A percentile compares a stretch with the other conserved stretches of the same genome.
phyloP scores from a whole-genome alignment of 2,329 filamentous ascomycete species.

The Alternaria panax region DNA sequence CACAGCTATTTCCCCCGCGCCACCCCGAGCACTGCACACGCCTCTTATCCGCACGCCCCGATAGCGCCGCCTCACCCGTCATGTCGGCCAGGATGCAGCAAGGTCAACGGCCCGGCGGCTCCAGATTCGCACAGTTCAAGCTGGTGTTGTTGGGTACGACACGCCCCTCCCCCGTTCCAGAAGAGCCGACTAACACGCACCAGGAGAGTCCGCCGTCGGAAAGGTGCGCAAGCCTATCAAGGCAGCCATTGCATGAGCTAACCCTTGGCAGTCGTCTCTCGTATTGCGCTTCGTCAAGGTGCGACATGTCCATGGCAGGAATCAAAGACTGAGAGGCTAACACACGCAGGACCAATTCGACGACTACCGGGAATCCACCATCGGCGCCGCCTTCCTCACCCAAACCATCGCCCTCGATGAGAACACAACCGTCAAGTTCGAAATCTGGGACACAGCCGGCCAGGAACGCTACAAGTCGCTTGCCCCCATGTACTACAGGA shows the following conservation, averaged over 20 bases:
- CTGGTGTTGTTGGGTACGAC: conserved; percentile 91
- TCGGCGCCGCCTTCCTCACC: conserved; percentile 97
- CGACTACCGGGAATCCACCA: conserved; percentile 95
- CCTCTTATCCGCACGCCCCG: conserved; percentile 16
- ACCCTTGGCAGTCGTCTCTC: conserved; percentile 80
- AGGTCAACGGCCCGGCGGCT: conserved; percentile 67
- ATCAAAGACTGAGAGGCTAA: background rate
- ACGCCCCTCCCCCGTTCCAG: background rate
- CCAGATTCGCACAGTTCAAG: conserved; percentile 98
- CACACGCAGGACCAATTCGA: conserved; percentile 90
- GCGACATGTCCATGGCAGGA: too few relatives aligned
- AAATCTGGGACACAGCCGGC: conserved; percentile 92
- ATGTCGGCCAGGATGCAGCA: conserved; percentile 90
- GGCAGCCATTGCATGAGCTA: conserved; percentile 39
- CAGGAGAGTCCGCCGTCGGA: conserved; percentile 98
- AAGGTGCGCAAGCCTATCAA: conserved; percentile 69
- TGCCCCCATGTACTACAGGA: conserved; percentile 99
- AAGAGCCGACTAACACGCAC: conserved; percentile 27
- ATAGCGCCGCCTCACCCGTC: conserved; percentile 40
- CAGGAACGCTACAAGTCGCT: conserved; percentile 99
- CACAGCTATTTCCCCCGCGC: too few relatives aligned
- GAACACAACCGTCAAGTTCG: conserved; percentile 98
- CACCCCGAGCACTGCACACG: background rate
- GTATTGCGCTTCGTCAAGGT: conserved; percentile 99
- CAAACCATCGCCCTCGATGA: conserved; percentile 99